These are phyloP conservation scores for Wickerhamiella azymoides DNA, from an alignment of 805 yeast species.

Conservation along the genomic window DNA sequence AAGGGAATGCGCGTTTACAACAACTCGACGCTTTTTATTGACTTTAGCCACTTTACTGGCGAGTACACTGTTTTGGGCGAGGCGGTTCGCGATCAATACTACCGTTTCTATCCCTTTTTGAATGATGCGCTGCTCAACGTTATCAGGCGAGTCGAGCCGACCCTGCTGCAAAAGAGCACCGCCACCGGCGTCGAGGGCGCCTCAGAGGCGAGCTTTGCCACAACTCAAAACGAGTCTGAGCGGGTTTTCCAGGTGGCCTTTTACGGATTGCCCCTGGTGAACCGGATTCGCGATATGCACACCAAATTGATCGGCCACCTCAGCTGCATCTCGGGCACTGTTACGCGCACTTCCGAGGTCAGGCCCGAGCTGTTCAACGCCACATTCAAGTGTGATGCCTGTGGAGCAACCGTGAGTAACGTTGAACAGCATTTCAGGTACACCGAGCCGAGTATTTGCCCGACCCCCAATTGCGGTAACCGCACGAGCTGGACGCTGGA, in stretches of 20 bases:
- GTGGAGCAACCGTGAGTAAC: constrained; percentile 72
- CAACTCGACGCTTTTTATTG: constrained; percentile 65
- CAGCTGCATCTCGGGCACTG: constrained; percentile 81
- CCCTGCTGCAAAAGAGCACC: constrained; percentile 30
- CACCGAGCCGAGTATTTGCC: constrained; percentile 90
- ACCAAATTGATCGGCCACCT: constrained; percentile 80
- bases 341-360: constrained; percentile 90
- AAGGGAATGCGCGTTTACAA: constrained; percentile 69
- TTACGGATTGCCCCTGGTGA: constrained; percentile 66
- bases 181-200: background rate
- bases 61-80: constrained; percentile 70
- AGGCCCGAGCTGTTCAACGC: constrained; percentile 86
- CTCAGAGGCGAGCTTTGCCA: background rate
- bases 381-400: constrained; percentile 76
- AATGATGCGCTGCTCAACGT: constrained; percentile 59
- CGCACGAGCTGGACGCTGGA: constrained; percentile 75
- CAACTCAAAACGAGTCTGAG: constrained; percentile 34
- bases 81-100: constrained; percentile 78
- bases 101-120: constrained; percentile 79
- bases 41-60: constrained; percentile 61
- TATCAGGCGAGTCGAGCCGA: constrained; percentile 63
- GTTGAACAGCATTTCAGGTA: constrained; percentile 86
- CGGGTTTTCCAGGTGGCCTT: constrained; percentile 81
- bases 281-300: constrained; percentile 78
- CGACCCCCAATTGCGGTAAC: constrained; percentile 76